Evolutionary conservation across 805 yeast species (phyloP).

Genomic region (Candida broadrunensis): DNA sequence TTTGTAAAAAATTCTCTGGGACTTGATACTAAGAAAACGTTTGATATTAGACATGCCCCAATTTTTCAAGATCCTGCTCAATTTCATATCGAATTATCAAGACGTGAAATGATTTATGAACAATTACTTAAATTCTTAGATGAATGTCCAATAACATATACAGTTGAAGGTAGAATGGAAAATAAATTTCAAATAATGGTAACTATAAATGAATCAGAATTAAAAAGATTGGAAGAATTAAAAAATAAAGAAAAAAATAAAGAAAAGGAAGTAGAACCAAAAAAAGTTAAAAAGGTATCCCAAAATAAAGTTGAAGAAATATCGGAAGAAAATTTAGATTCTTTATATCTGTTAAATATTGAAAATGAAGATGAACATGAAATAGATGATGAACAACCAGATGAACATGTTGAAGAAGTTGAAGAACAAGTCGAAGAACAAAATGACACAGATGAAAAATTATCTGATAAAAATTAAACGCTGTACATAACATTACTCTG

Average conservation of each 20-base stretch:
- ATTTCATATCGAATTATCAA: conserved; percentile 15
- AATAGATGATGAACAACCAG: no score
- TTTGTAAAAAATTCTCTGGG: neutral
- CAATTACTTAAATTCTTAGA: conserved; percentile 23
- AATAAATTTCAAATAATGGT: conserved; percentile 5
- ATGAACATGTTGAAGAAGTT: no score
- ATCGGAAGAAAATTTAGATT: conserved; percentile 35
- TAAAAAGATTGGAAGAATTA: conserved; percentile 12
- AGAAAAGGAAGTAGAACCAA: conserved; percentile 2
- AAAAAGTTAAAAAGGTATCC: neutral
- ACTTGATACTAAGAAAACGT: conserved; percentile 1
- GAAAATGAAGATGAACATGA: conserved; percentile 9
- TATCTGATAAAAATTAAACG: no score
- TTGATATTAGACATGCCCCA: conserved; percentile 1
- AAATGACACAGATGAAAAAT: no score
- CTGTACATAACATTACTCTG: conserved; percentile 1
- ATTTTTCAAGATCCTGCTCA: neutral
- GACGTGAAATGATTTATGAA: conserved; percentile 27
- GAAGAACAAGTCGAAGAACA: no score
- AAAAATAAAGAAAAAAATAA: conserved; percentile 6
- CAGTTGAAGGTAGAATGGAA: conserved; percentile 1
- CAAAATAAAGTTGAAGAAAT: no score
- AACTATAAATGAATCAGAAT: conserved; percentile 11
- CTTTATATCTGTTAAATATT: conserved; percentile 38
- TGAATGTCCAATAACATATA: conserved; percentile 13